These are phyloP conservation scores for Nadsonia commutata DNA, from an alignment of 1,139 yeast genomes.

Conservation along the genomic window DNA sequence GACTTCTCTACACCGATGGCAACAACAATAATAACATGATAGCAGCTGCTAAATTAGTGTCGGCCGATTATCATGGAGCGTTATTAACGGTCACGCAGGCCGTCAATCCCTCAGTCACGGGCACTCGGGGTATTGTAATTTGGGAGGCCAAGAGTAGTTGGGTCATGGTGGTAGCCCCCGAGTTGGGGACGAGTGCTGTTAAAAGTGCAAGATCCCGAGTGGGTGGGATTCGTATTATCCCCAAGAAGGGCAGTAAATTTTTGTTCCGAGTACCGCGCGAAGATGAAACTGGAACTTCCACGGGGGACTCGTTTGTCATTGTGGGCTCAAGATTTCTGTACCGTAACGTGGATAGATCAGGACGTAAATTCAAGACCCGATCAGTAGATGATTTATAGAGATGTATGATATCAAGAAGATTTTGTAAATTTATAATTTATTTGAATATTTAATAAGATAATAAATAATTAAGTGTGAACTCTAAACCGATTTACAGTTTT, in stretches of 20 bases:
- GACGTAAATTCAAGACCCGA: slow-evolving; percentile 72
- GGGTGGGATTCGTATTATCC: slow-evolving; percentile 19
- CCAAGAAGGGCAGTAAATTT: slow-evolving; percentile 49
- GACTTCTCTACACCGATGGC: slow-evolving; percentile 27
- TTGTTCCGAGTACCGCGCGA: slow-evolving; percentile 22
- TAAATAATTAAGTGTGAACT: background rate
- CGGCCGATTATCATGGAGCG: slow-evolving; percentile 82
- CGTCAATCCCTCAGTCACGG: slow-evolving; percentile 43
- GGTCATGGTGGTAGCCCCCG: slow-evolving; percentile 37
- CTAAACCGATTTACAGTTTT: background rate
- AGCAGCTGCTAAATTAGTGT: slow-evolving; percentile 35
- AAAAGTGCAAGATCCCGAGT: slow-evolving; percentile 9
- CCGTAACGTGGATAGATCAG: slow-evolving; percentile 70
- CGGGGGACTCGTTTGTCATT: slow-evolving; percentile 37
- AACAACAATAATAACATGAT: slow-evolving; percentile 8
- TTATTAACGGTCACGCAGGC: slow-evolving; percentile 44
- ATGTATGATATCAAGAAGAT: background rate
- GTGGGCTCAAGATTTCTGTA: slow-evolving; percentile 70
- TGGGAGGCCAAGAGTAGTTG: slow-evolving; percentile 79
- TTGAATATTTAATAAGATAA: background rate
- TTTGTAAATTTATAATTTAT: background rate
- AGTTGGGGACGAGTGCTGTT: slow-evolving; percentile 1
- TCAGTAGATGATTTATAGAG: slow-evolving; percentile 42
- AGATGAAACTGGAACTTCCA: slow-evolving; percentile 12
- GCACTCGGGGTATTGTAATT: slow-evolving; percentile 61